These are phyloP conservation scores for Leishmania braziliensis DNA, from an alignment of 208 protist genomes.

Conservation along the genomic window DNA sequence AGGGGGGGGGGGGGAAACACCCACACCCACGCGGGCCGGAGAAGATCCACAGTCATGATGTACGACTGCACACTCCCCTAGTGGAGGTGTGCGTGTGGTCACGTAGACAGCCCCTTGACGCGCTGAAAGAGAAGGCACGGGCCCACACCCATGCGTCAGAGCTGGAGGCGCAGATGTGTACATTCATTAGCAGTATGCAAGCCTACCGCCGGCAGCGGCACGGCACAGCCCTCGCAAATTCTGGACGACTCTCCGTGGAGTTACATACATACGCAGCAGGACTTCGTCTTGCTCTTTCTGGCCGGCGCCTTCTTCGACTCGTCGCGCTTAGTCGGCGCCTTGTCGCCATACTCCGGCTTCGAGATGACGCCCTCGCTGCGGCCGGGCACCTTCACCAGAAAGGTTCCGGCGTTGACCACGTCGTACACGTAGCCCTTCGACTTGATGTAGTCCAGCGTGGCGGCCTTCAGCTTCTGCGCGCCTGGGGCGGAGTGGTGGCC, in stretches of 20 bases:
- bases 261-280: constrained; percentile 33
- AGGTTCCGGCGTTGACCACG: constrained; percentile 41
- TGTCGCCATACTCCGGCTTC: constrained; percentile 17
- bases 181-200: background rate
- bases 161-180: background rate
- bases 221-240: background rate
- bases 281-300: constrained; percentile 14
- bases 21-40: background rate
- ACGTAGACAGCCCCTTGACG: background rate
- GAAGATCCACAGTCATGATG: background rate
- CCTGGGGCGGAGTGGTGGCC: constrained; percentile 61
- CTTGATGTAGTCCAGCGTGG: constrained; percentile 40
- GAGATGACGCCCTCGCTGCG: constrained; percentile 21
- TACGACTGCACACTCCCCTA: background rate
- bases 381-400: constrained; percentile 42
- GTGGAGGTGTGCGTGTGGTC: background rate
- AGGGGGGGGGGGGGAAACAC: background rate
- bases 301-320: background rate
- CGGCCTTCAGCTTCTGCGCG: constrained; percentile 44
- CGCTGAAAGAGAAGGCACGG: background rate
- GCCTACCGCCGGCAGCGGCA: background rate
- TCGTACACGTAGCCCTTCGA: constrained; percentile 40
- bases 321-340: constrained; percentile 8
- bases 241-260: background rate
- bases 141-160: background rate